Evolutionary conservation across 2,329 filamentous ascomycete species (phyloP).

Genomic region (Epichloe coenophiala): DNA sequence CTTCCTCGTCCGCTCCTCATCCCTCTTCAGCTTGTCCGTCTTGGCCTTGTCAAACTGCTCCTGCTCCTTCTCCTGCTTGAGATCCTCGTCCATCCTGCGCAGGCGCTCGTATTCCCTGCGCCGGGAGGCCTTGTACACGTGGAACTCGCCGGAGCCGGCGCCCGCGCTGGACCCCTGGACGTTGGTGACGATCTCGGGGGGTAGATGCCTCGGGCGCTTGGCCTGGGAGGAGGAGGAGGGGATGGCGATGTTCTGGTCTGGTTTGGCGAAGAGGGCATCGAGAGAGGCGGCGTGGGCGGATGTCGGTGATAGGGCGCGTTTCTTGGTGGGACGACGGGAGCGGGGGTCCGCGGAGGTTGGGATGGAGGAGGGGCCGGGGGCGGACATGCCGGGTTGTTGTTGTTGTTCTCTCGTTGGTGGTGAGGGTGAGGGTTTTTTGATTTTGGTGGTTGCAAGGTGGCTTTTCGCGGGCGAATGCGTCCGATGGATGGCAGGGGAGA

Average conservation of each 20-base stretch:
- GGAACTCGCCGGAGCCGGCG: constrained; percentile 89
- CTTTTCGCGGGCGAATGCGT: too few species aligned
- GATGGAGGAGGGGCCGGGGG: constrained; percentile 73
- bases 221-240: constrained; percentile 33
- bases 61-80: constrained; percentile 55
- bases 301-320: constrained; percentile 64
- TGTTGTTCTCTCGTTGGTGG: neutral
- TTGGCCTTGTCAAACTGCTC: constrained; percentile 51
- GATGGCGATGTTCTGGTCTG: constrained; percentile 55
- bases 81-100: constrained; percentile 77
- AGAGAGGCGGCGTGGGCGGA: constrained; percentile 63
- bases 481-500: too few species aligned
- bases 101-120: constrained; percentile 87
- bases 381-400: constrained; percentile 50
- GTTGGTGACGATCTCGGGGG: constrained; percentile 79
- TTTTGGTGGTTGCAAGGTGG: neutral
- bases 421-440: neutral
- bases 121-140: constrained; percentile 94
- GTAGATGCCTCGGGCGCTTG: constrained; percentile 17
- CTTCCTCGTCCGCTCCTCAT: constrained; percentile 65
- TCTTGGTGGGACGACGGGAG: constrained; percentile 71
- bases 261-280: constrained; percentile 73
- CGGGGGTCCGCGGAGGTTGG: constrained; percentile 77
- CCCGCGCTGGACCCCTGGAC: constrained; percentile 90
- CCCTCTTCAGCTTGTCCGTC: constrained; percentile 47